These are phyloP conservation scores for Starmerella geochares DNA, from an alignment of 805 yeast genomes.

Conservation along the genomic window DNA sequence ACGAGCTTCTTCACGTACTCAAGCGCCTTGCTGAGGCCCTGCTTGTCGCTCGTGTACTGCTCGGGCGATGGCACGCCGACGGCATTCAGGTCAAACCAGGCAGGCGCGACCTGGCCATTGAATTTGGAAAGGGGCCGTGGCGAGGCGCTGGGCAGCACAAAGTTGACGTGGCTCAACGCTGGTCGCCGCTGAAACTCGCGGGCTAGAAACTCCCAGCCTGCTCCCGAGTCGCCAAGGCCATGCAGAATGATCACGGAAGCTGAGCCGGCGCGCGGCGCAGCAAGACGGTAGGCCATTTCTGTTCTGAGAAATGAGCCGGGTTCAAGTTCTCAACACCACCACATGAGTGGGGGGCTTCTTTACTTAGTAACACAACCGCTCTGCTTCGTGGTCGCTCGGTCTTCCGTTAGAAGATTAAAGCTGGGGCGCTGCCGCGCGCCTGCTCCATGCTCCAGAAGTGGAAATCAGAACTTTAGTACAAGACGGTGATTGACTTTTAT, in stretches of 20 bases:
- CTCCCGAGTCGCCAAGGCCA: slow-evolving; percentile 86
- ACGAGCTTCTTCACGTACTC: slow-evolving; percentile 29
- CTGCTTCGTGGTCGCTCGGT: no score
- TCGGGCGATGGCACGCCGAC: slow-evolving; percentile 21
- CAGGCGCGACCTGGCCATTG: slow-evolving; percentile 54
- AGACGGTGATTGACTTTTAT: no score
- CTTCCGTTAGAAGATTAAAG: no score
- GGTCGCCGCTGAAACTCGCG: slow-evolving; percentile 40
- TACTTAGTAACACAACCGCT: no score
- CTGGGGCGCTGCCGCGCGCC: no score
- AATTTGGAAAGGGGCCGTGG: slow-evolving; percentile 53
- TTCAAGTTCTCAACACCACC: no score
- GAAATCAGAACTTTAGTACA: no score
- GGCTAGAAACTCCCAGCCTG: slow-evolving; percentile 80
- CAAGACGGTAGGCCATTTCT: slow-evolving; percentile 27
- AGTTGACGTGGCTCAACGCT: slow-evolving; percentile 48
- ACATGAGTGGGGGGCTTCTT: no score
- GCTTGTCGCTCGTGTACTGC: slow-evolving; percentile 28
- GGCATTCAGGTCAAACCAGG: slow-evolving; percentile 70
- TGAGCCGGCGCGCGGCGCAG: slow-evolving; percentile 38
- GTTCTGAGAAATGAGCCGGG: no score
- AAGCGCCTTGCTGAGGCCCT: slow-evolving; percentile 33
- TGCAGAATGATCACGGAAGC: slow-evolving; percentile 71
- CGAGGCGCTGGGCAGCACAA: slow-evolving; percentile 90
- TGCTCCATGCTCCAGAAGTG: no score